Base-by-base conservation (phyloP, 805 yeast species). In the Starmera pachycereana region DNA sequence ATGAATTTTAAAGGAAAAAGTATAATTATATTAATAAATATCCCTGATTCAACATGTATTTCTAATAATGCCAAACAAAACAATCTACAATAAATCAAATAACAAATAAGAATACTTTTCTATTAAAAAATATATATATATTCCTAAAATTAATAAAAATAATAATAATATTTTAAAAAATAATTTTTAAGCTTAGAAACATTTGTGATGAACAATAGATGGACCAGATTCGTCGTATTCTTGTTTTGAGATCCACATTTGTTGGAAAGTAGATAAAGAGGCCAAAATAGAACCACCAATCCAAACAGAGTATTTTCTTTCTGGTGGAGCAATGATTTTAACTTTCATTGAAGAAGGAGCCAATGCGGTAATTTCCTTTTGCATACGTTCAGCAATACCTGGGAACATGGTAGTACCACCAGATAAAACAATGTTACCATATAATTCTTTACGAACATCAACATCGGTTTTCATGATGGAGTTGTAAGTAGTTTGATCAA, bases 341-440 rank as follows among this genome's bases (percentile, higher is more conserved):
- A 92, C 96, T 88, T 92, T 92, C 97, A 92, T 92, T 48, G 97
- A 87, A 57, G 97, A 86, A 71, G 97, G 97, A 65, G 98, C 98
- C 76, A 92, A 81, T 59, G 97, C 96, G 58, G 97, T 87, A 63
- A 92, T 88, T 77, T 92, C 98, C 86, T 90, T 90, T 79, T 90
- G 97, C 96, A 92, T 87, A 79, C 98, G 90, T 80, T 92, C 97
- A 70, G 97, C 97, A 69, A 92, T 89, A 76, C 98, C 98, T 72
- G 97, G 97, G 96, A 88, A 92, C 97, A 92, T 88, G 58, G 98
- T 92, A 61, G 97, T 89, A 84, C 98, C 98, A 79, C 98, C 98
- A 56, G 97, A 89, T 92, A 92, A 83, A 66, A 92, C 98, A 63
- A 92, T 92, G 83, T 92, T 92, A 73, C 95, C 94, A 78, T 92